Base-by-base conservation (phyloP, 495 filamentous ascomycete genomes). In the Penicillium paxilli region DNA sequence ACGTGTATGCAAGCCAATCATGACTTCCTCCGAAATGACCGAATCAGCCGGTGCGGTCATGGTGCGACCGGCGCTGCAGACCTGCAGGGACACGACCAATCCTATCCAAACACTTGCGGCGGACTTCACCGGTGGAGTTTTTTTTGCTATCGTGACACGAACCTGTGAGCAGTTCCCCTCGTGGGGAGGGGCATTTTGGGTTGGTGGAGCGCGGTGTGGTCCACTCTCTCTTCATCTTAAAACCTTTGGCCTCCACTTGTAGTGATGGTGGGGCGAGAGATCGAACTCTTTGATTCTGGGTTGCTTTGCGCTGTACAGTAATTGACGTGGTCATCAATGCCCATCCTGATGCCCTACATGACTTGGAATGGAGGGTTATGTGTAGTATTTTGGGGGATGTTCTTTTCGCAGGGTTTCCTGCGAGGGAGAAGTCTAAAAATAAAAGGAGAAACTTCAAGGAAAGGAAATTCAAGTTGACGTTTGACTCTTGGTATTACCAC, bases 51-150 rank as follows among this genome's bases (percentile, higher is more conserved):
- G 51, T 25, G 50, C 52, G 54, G 44, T 58, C 49, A 53, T 54
- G 60, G 53, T 55, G 51, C 57, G 51, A 48, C 53, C 22, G 54
- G 59, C 52, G 58, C 58, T 50, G 52, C 42, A 38, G 38, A 46
- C 21, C 44, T 55, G 50, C 58, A 61, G 58, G 53, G 50, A 49
- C 38, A 44, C 47, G 17, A 26, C 21, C 47, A 42, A 42, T 42
- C 21, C 40, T 8, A 21, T 23, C 40, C 17, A 14, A n/a, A n/a
- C n/a, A 42, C 40, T 22, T 8, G 19, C 20, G 23, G 35, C 20
- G 20, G 40, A 42, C 21, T 9, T 42, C 19, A 23, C 40, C 40
- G 35, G 35, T 14, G 35, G 23, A 20, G 19, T 28, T 46, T 46
- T n/a, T n/a, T n/a, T n/a, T n/a, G n/a, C n/a, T 24, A 25, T 8